phyloP scores from a whole-genome alignment of 2,329 filamentous ascomycete genomes.

The Aspergillus bombycis region DNA sequence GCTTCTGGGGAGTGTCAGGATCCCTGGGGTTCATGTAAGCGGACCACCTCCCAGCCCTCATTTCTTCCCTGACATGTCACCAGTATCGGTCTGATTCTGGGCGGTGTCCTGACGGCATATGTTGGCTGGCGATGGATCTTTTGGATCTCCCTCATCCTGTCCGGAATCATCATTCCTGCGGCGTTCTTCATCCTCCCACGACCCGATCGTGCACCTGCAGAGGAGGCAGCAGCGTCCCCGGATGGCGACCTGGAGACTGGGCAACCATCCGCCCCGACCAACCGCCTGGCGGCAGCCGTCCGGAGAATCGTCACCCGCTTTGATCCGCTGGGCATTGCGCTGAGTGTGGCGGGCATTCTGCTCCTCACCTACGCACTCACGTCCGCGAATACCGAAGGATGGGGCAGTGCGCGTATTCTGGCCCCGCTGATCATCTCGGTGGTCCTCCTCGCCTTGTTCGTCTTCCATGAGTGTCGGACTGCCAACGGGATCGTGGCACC shows the following conservation, averaged over 20 bases:
- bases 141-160: not conserved
- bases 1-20: not conserved
- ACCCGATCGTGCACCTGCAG: not conserved
- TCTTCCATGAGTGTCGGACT: not conserved
- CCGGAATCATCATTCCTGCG: not conserved
- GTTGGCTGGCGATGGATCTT: not conserved
- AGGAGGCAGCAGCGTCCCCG: not conserved
- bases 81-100: not conserved
- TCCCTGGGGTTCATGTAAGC: not conserved
- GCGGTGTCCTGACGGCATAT: not conserved
- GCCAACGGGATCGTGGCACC: not conserved
- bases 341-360: not conserved
- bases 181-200: not conserved
- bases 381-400: not conserved
- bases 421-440: not conserved
- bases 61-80: not conserved
- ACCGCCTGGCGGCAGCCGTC: not conserved
- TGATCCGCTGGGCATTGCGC: not conserved
- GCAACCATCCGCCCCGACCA: not conserved
- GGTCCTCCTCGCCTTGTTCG: not conserved
- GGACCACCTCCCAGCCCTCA: not conserved
- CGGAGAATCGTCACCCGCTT: not conserved
- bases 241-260: not conserved
- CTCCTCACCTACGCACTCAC: not conserved
- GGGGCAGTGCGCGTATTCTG: not conserved